Evolutionary conservation across 177 flowering plant species (phyloP), one percentile per base, ranked within the genome.

Genomic region (Tripterygium wilfordii): DNA sequence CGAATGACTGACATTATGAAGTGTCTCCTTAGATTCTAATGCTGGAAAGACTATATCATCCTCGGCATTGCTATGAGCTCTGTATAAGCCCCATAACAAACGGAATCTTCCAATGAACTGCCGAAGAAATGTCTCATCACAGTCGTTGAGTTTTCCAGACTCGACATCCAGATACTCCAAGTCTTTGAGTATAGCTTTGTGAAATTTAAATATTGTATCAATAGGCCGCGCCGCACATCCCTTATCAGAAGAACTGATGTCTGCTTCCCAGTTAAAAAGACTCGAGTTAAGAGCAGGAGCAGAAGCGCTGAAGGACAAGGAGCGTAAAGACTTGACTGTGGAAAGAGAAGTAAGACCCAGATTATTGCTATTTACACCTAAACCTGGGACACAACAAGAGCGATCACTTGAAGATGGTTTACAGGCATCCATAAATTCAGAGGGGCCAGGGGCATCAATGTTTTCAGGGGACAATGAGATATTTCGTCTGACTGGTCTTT

Each of bases 21-120:
- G 85, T 35, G 91, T 54, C 63, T 87, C 97, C 60, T 72, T 85
- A 37, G 98, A 76, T 75, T 90, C 96, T 60, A 90, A 46, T 16
- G 95, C 98, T 53, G 98, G 98, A 54, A 88, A 90, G 7, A 88
- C 95, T 33, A 90, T 88, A 42, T 90, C 96, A 79, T 90, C 98
- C 62, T 90, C 98, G 3, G 98, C 95, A 70, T 90, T 90, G 51
- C 98, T 90, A 30, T 88, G 96, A 54, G 95, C 95, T 69, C 79
- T 79, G 59, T 88, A 88, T 45, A 90, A 67, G 10, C 97, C 97
- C 91, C 87, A 79, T 37, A 90, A 65, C 42, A 90, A 60, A 41
- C 80, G 88, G 73, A 90, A 90, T 63, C 96, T 79, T 37, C 97
- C 97, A 61, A 63, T 75, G 60, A 90, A 90, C 61, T 85, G 78